These are phyloP conservation scores for Ramaria rubella DNA, from an alignment of 768 basidiomycete genomes.

Conservation along the genomic window DNA sequence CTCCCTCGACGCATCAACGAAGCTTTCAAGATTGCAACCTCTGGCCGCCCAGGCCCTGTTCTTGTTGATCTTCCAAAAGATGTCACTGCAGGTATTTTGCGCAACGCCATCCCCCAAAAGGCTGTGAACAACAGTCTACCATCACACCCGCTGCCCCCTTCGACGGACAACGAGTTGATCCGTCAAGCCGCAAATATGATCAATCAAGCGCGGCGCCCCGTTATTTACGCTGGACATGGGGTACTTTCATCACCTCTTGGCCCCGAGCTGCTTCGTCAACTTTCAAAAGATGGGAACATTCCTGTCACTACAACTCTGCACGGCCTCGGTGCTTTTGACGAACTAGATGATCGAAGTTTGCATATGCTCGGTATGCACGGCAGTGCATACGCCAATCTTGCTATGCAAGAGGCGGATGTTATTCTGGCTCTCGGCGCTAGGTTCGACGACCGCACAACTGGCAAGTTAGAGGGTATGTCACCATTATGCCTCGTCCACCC, in stretches of 20 bases:
- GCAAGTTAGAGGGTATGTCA: conserved; percentile 57
- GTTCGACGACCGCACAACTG: conserved; percentile 98
- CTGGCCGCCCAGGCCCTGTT: conserved; percentile 94
- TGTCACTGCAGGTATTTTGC: conserved; percentile 88
- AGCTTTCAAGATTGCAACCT: conserved; percentile 98
- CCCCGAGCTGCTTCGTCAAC: conserved; percentile 70
- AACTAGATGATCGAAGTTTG: conserved; percentile 69
- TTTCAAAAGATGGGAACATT: conserved; percentile 83
- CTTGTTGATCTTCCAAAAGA: conserved; percentile 99
- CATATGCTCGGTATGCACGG: conserved; percentile 99
- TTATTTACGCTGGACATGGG: conserved; percentile 92
- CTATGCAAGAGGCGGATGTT: conserved; percentile 96
- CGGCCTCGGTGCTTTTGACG: conserved; percentile 93
- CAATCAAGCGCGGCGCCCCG: conserved; percentile 82
- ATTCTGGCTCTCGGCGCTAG: conserved; percentile 95
- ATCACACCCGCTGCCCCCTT: conserved; percentile 59
- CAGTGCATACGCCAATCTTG: conserved; percentile 92
- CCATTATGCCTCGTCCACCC: neutral
- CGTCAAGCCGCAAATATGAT: conserved; percentile 83
- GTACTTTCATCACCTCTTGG: conserved; percentile 77
- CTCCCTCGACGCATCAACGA: conserved; percentile 95
- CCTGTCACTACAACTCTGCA: conserved; percentile 96
- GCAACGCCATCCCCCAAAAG: conserved; percentile 76
- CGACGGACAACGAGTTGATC: conserved; percentile 62
- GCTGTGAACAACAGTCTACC: conserved; percentile 80